Percentiles rank a stretch among this genome's conserved stretches.
phyloP scores from a whole-genome alignment of 495 filamentous ascomycete species.

The Trichocladium uniseriatum region DNA sequence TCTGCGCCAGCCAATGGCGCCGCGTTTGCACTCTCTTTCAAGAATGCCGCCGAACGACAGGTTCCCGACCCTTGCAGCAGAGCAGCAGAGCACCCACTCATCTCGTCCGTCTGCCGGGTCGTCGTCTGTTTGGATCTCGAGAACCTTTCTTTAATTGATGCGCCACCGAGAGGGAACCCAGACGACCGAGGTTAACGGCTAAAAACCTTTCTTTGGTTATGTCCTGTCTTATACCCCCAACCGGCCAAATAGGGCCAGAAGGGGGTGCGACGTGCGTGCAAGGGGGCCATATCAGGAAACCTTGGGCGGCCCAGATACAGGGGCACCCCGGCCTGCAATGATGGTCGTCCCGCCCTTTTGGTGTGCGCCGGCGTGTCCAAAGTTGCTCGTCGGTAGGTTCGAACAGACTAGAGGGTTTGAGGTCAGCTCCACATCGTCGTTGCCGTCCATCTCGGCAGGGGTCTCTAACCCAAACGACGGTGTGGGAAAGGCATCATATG shows the following conservation, averaged over 20 bases:
- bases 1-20: constrained; percentile 9
- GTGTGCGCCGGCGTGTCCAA: constrained; percentile 1
- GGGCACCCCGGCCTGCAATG: constrained; percentile 15
- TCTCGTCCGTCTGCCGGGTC: constrained; percentile 14
- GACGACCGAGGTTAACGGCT: constrained; percentile 25
- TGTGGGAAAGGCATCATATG: neutral
- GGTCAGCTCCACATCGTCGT: neutral
- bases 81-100: constrained; percentile 10
- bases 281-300: constrained; percentile 23
- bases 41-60: constrained; percentile 13
- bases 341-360: constrained; percentile 9
- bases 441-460: neutral
- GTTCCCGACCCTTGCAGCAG: constrained; percentile 13
- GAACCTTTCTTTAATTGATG: constrained; percentile 10
- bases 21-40: constrained; percentile 1
- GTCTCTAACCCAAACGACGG: neutral
- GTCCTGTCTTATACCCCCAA: constrained; percentile 20
- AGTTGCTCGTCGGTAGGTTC: neutral
- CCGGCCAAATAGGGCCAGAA: constrained; percentile 11
- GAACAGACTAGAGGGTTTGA: neutral
- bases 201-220: constrained; percentile 15
- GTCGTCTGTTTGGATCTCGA: constrained; percentile 15
- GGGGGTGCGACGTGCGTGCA: constrained; percentile 13
- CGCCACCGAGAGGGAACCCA: constrained; percentile 14
- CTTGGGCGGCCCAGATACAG: constrained; percentile 17